Conservation (phyloP, 2,329 filamentous ascomycete genomes). For the Colletotrichum spinosum region DNA sequence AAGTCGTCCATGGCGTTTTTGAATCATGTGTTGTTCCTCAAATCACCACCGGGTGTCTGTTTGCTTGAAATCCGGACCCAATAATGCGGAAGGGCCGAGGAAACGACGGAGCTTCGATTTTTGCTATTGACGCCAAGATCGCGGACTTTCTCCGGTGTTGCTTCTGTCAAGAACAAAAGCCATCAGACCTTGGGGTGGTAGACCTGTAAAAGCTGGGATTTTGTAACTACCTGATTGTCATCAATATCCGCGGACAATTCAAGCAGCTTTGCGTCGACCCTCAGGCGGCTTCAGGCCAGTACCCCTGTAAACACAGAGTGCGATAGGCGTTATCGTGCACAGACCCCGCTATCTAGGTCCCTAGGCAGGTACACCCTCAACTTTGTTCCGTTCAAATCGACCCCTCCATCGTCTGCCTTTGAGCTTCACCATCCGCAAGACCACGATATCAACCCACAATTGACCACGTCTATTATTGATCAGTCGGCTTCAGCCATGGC, state of each 20-base stretch:
- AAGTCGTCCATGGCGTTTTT: conserved; percentile 63
- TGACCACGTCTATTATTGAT: conserved; percentile 4
- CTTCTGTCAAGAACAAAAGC: neutral
- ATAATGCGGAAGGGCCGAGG: too few species aligned
- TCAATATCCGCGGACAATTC: too few species aligned
- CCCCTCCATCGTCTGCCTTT: conserved; percentile 19
- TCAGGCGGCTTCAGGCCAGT: too few species aligned
- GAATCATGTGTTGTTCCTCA: neutral
- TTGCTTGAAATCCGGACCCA: conserved; percentile 6
- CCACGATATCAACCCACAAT: neutral
- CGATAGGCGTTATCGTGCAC: conserved; percentile 24
- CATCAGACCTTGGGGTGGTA: too few species aligned
- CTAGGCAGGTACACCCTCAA: neutral
- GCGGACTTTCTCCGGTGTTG: neutral
- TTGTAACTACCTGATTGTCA: too few species aligned
- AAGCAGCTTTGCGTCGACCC: neutral
- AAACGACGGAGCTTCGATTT: neutral
- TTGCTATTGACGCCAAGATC: neutral
- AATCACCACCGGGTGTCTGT: too few species aligned
- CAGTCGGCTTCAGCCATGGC: conserved; percentile 11
- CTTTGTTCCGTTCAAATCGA: conserved; percentile 6
- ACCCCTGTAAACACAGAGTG: neutral
- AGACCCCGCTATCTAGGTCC: conserved; percentile 2
- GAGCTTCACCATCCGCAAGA: neutral
- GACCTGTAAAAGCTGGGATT: too few species aligned